These are phyloP conservation scores for Sclerotinia spermophila DNA, from an alignment of 2,329 filamentous ascomycete species.

Conservation along the genomic window DNA sequence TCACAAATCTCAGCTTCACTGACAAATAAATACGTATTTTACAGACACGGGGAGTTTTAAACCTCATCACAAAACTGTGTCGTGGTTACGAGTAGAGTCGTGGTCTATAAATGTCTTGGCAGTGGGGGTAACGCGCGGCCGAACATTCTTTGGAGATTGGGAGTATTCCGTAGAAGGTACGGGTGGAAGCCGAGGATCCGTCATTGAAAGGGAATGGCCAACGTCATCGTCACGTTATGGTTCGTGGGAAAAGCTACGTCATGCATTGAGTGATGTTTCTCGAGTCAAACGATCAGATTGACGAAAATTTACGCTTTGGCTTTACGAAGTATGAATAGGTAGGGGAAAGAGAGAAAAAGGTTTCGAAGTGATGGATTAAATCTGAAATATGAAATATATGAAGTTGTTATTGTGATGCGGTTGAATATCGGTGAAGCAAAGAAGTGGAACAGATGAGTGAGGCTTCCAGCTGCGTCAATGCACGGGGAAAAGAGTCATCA, in stretches of 20 bases:
- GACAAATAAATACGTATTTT: not conserved
- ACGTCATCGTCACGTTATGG: not conserved
- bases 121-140: not conserved
- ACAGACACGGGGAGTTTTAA: not conserved
- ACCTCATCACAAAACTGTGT: not conserved
- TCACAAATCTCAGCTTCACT: not conserved
- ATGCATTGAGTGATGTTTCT: not conserved
- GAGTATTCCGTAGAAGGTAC: not conserved
- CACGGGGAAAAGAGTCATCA: not conserved
- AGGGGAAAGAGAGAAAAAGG: not conserved
- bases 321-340: no score
- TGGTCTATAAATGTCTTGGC: not conserved
- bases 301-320: not conserved
- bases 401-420: not conserved
- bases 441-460: not conserved
- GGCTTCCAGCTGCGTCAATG: not conserved
- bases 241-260: not conserved
- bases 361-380: not conserved
- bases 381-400: no score
- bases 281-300: not conserved
- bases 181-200: not conserved
- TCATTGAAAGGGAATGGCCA: not conserved
- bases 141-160: not conserved
- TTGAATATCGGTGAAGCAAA: not conserved
- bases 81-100: not conserved